Percentiles rank a stretch among this genome's conserved stretches.
phyloP scores from a whole-genome alignment of 345 rosid genomes.

The Mangifera indica region DNA sequence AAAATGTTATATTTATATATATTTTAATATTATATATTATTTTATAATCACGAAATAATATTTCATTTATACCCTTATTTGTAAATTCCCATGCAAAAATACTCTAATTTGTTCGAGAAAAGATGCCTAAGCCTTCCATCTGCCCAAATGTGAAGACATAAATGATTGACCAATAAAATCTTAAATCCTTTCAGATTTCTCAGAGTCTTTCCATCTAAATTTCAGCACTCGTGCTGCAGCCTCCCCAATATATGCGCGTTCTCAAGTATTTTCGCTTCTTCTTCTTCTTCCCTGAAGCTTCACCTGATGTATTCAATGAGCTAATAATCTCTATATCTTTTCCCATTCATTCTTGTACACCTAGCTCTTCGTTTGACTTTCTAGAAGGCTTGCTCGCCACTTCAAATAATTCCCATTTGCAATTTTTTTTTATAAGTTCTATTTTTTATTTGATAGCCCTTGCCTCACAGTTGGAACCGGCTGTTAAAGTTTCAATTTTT shows the following conservation, averaged over 20 bases:
- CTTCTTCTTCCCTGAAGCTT: background rate
- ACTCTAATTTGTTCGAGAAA: too few relatives aligned
- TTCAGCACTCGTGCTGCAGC: conserved; percentile 4
- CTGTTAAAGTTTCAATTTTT: background rate
- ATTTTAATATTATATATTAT: too few relatives aligned
- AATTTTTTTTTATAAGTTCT: background rate
- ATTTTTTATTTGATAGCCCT: background rate
- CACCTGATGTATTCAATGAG: conserved; percentile 8
- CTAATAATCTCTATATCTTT: background rate
- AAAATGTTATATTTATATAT: too few relatives aligned
- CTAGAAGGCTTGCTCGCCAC: conserved; percentile 33
- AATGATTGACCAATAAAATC: background rate
- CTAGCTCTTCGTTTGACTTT: conserved; percentile 30
- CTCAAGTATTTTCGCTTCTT: background rate
- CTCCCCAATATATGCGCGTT: conserved; percentile 1
- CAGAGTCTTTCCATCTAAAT: background rate
- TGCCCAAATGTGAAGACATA: background rate
- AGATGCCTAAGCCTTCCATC: too few relatives aligned
- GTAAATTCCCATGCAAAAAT: background rate
- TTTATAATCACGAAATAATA: too few relatives aligned
- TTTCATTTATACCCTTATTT: too few relatives aligned
- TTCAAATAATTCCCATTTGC: background rate
- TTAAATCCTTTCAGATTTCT: background rate
- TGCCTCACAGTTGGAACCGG: background rate
- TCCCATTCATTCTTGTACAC: background rate